phyloP scores from a whole-genome alignment of 2,329 filamentous ascomycete species.

The Graphilbum sp. region DNA sequence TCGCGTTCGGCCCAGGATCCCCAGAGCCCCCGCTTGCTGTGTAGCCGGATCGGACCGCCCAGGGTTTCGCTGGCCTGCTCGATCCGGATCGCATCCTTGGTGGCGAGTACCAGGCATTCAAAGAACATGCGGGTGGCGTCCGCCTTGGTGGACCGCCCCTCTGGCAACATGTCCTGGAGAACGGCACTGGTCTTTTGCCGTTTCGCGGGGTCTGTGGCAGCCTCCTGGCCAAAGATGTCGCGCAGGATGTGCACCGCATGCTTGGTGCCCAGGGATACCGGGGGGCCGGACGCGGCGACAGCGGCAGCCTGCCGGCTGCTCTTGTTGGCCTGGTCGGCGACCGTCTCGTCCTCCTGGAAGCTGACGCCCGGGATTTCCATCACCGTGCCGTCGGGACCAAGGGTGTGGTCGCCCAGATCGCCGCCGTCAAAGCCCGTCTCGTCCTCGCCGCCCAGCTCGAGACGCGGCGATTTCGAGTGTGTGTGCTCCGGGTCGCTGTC shows the following conservation, averaged over 20 bases:
- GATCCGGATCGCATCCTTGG: conserved; percentile 95
- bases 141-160: conserved; percentile 61
- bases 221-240: conserved; percentile 65
- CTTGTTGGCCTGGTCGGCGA: conserved; percentile 23
- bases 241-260: conserved; percentile 90
- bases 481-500: conserved; percentile 48
- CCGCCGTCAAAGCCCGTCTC: conserved; percentile 24
- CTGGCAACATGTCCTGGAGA: conserved; percentile 84
- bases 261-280: conserved; percentile 80
- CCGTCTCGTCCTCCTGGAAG: conserved; percentile 29
- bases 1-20: conserved; percentile 82
- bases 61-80: conserved; percentile 62
- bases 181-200: conserved; percentile 63
- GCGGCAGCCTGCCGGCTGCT: conserved; percentile 60
- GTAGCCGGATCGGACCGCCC: conserved; percentile 65
- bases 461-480: conserved; percentile 50
- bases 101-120: conserved; percentile 85
- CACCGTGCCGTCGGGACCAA: conserved; percentile 43
- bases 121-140: conserved; percentile 99
- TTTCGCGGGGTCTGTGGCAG: conserved; percentile 51
- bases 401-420: conserved; percentile 34
- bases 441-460: conserved; percentile 45
- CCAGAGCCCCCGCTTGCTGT: conserved; percentile 92
- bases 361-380: conserved; percentile 46
- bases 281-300: conserved; percentile 60